Evolutionary conservation across 2,329 filamentous ascomycete species (phyloP).

Genomic region (Penicillium decumbens): DNA sequence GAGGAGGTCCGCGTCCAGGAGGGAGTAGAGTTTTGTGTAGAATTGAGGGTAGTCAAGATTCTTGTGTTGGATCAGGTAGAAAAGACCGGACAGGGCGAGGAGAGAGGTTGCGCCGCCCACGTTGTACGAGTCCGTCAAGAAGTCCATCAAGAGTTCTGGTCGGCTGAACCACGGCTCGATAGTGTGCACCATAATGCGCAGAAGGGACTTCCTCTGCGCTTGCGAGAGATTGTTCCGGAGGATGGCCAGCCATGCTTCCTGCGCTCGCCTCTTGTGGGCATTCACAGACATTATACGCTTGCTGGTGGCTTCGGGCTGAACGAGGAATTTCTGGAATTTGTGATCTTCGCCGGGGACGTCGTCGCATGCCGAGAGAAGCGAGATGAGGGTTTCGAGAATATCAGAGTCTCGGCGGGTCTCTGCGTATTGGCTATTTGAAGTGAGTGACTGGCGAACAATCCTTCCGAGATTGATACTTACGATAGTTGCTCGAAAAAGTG

Average conservation of each 20-base stretch:
- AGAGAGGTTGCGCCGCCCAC: conserved; percentile 80
- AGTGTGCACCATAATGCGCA: conserved; percentile 68
- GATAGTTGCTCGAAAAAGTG: conserved; percentile 71
- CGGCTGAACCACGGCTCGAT: conserved; percentile 87
- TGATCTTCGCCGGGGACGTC: conserved; percentile 55
- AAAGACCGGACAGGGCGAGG: conserved; percentile 84
- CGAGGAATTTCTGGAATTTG: conserved; percentile 37
- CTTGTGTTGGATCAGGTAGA: conserved; percentile 86
- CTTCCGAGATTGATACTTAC: conserved; percentile 46
- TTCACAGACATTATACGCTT: conserved; percentile 63
- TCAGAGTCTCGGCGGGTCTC: conserved; percentile 24
- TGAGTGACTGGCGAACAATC: conserved; percentile 2
- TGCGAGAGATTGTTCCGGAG: conserved; percentile 62
- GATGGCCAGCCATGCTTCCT: conserved; percentile 80
- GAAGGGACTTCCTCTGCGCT: conserved; percentile 71
- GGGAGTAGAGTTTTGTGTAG: conserved; percentile 87
- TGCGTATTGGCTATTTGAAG: conserved; percentile 34
- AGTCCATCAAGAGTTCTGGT: conserved; percentile 89
- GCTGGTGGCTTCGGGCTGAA: conserved; percentile 57
- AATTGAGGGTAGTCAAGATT: conserved; percentile 96
- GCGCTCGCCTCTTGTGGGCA: conserved; percentile 72
- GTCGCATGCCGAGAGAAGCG: conserved; percentile 52
- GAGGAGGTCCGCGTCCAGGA: conserved; percentile 77
- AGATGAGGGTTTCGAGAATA: conserved; percentile 36
- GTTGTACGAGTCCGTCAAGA: conserved; percentile 90